Evolutionary conservation across 371 early-diverging fungal species (phyloP), one percentile per base, ranked within the genome.

Genomic region (Mortierella sp.): DNA sequence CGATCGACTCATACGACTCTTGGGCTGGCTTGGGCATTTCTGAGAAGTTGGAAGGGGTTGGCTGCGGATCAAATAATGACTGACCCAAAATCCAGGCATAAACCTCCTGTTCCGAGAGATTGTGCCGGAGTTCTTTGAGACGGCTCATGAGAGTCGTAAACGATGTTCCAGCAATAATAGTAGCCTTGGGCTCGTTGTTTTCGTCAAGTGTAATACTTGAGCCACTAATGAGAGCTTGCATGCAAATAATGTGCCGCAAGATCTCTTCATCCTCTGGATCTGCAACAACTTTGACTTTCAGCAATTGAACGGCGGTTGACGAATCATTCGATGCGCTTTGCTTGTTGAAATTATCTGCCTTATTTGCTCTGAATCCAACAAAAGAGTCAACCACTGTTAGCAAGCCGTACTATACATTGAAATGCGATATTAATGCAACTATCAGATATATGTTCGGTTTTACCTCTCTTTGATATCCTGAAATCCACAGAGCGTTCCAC

Each of bases 41-140:
- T 12, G 40, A 35, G 18, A 74, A 61, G 18, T 76, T 68, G 16
- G 49, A 43, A 8, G 76, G 67, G 4, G 61, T 57, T 20, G 79
- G 78, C 35, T 73, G 72, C 10, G 43, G 61, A 68, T 86, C 86
- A 61, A 77, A 86, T 18, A 86, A 64, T 3, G 76, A 70, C 14
- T 84, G 84, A 1, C 87, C 88, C 14, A 91, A 84, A 63, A 84
- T 86, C 93, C 90, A 92, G 0, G 87, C 74, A 43, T 75, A 72
- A 28, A 67, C 64, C 59, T 86, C 86, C 60, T 86, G 83, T 2
- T 35, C 22, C 9, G 83, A 72, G 43, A 85, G 65, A 18, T 70
- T 62, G 30, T 73, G 64, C 8, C 64, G 57, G 10, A 70, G 66
- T 18, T 66, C 63, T 64, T 72, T 77, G 40, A 83, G 72, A 24